Base-by-base conservation (phyloP, 768 basidiomycete genomes). In the Suillus hirtellus region DNA sequence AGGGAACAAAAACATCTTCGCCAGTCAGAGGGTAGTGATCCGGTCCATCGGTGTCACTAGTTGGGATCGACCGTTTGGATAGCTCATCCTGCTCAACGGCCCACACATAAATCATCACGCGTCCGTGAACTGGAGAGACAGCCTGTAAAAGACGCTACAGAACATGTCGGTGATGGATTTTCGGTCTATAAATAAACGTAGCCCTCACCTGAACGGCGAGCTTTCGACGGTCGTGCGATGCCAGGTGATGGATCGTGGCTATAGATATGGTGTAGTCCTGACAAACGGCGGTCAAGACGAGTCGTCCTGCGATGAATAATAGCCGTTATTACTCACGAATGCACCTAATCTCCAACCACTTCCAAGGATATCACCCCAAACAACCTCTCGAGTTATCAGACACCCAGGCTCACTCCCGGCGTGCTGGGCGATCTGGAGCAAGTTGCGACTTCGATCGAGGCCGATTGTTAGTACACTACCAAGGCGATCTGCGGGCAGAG, bases 211-310 rank as follows among this genome's bases (percentile, higher is more conserved):
- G 81, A 9, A 98, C 84, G 2, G 94, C 89, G 19, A 80, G 72
- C 65, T 80, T 82, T 21, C 97, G 84, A 40, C 97, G 84, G 61
- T 83, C 82, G 11, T 83, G 81, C 0, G 95, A 96, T 3, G 95
- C 88, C 6, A 99, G 82, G 75, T 99, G 97, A 70, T 99, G 97
- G 53, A 99, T 93, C 2, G 96, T 99, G 34, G 97, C 97, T 66
- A 99, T 96, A 4, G 96, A 97, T 56, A 99, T 95, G 2, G 92
- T 92, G 69, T 94, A 97, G 79, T 98, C 95, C 96, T 98, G 68
- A 21, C n/a, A 47, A 15, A 40, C 9, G 21, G 11, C 17, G 11
- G 27, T 58, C 40, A 42, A 19, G 40, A 58, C 27, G 10, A 42
- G 40, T 42, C 37, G 8, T 21, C 17, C 15, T 40, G 11, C 38